These are phyloP conservation scores for Elongisporangium prolatum DNA, from an alignment of 352 stramenopile genomes.

Conservation along the genomic window DNA sequence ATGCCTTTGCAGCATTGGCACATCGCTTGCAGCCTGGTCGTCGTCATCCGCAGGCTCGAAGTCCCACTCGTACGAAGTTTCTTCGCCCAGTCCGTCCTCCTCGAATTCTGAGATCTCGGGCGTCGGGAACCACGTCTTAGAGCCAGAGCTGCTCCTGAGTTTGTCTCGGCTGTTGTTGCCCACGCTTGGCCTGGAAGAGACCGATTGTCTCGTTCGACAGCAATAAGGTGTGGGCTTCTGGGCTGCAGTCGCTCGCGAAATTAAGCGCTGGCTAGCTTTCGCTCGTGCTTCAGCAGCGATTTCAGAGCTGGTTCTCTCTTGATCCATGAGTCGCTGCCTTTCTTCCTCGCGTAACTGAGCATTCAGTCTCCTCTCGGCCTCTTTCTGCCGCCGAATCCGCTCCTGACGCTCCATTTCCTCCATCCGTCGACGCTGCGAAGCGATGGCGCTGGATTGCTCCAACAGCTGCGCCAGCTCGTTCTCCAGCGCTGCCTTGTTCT, in stretches of 20 bases:
- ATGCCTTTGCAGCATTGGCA: too few relatives aligned
- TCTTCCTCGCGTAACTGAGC: constrained; percentile 43
- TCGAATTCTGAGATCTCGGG: constrained; percentile 59
- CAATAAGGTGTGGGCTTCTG: constrained; percentile 13
- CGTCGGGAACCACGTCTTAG: constrained; percentile 15
- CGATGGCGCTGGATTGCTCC: constrained; percentile 13
- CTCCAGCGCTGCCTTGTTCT: constrained; percentile 26
- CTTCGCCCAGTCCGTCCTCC: constrained; percentile 34
- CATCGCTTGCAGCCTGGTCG: too few relatives aligned
- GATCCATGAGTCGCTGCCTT: constrained; percentile 36
- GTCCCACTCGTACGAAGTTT: neutral
- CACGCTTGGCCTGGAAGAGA: constrained; percentile 13
- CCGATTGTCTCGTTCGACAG: constrained; percentile 27
- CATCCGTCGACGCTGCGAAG: constrained; percentile 32
- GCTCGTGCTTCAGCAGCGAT: constrained; percentile 36
- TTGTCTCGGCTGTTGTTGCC: constrained; percentile 17
- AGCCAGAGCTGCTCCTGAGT: constrained; percentile 7
- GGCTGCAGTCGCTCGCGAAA: constrained; percentile 8
- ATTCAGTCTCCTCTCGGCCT: constrained; percentile 41
- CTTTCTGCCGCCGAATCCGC: constrained; percentile 32
- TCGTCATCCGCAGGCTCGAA: neutral
- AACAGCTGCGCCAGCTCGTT: constrained; percentile 25
- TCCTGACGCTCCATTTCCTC: constrained; percentile 40
- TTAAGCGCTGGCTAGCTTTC: constrained; percentile 42
- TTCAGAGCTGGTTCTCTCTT: constrained; percentile 40